A percentile compares a stretch with the other conserved stretches of the same genome.
Evolutionary conservation across 371 early-diverging fungal genomes (phyloP).

Genomic region (Mortierella sp.): DNA sequence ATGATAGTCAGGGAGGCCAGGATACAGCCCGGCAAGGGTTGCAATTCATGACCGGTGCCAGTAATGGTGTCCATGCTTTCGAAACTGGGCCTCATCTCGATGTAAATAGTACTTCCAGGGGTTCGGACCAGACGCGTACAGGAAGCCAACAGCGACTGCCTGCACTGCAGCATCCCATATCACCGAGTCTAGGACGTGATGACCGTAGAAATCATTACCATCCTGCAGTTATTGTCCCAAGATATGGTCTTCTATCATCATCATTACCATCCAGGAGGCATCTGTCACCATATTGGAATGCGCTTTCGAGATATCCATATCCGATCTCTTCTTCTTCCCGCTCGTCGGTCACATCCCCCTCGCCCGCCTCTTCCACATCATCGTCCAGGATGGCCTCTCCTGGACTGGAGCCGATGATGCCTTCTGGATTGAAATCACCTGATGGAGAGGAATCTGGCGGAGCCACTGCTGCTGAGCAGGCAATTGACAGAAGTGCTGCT

Average conservation of each 20-base stretch:
- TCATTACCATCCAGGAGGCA: constrained; percentile 7
- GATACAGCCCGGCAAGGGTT: neutral
- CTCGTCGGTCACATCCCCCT: constrained; percentile 15
- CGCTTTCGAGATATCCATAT: constrained; percentile 9
- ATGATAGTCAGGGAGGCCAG: constrained; percentile 6
- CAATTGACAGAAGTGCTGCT: too few species aligned
- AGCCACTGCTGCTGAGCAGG: too few species aligned
- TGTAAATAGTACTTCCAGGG: neutral
- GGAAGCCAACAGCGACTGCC: constrained; percentile 6
- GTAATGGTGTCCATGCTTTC: too few species aligned
- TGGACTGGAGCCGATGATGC: neutral
- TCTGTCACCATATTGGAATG: constrained; percentile 21
- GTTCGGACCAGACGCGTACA: neutral
- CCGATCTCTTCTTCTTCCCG: constrained; percentile 5
- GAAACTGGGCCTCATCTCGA: neutral
- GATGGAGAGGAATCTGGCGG: constrained; percentile 3
- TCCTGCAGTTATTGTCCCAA: neutral
- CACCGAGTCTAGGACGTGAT: constrained; percentile 9
- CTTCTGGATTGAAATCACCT: neutral
- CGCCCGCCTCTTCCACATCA: constrained; percentile 16
- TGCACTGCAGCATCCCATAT: neutral
- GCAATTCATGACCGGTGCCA: too few species aligned
- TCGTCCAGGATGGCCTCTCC: constrained; percentile 33
- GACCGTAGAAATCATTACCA: constrained; percentile 7
- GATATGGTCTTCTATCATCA: constrained; percentile 11